Evolutionary conservation across 2,329 filamentous ascomycete species (phyloP), one percentile per base, ranked within the genome.

Genomic region (Cladosporium phlei): DNA sequence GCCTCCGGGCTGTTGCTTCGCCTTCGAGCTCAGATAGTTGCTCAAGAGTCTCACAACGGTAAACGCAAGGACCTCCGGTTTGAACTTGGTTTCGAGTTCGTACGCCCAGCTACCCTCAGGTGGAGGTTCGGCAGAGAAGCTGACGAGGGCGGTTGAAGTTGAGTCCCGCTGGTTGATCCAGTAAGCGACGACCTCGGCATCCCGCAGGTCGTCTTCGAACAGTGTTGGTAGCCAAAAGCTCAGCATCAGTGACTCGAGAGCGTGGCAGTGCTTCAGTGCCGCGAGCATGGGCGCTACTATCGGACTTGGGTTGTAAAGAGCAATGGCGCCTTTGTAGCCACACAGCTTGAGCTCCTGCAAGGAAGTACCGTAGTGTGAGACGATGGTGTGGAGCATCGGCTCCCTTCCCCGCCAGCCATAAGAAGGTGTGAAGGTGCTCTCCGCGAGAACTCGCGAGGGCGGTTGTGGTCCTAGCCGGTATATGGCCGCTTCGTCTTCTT

Each of bases 331-430:
- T 14, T 66, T 66, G 55, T 71, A 73, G 25, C 71, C 71, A 47
- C 71, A 74, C 33, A 74, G 67, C 48, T 74, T 74, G 38, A 74
- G 64, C 51, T 73, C 70, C 16, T 62, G 63, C 11, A 73, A 50
- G 1, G 66, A 71, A 7, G 48, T 51, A 5, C 66, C 63, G 48
- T 71, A 68, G 48, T 66, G 64, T 0, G 66, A 58, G 5, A 69
- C 69, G 8, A 73, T 60, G 0, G 64, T 69, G 50, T 70, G 62
- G 1, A 72, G 59, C 42, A 74, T 63, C 1, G 70, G 67, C 7
- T 32, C 3, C 65, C 57, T 16, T 56, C 51, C 4, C 59, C 8
- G 10, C 69, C 71, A 73, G 35, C 68, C 70, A 47, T 68, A 72
- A 4, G 59, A 49, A 0, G 69, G 62, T 11, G 55, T 50, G 52